Evolutionary conservation across 2,329 filamentous ascomycete genomes (phyloP), one percentile per base, ranked within the genome.

Genomic region (Claviceps sorghi): DNA sequence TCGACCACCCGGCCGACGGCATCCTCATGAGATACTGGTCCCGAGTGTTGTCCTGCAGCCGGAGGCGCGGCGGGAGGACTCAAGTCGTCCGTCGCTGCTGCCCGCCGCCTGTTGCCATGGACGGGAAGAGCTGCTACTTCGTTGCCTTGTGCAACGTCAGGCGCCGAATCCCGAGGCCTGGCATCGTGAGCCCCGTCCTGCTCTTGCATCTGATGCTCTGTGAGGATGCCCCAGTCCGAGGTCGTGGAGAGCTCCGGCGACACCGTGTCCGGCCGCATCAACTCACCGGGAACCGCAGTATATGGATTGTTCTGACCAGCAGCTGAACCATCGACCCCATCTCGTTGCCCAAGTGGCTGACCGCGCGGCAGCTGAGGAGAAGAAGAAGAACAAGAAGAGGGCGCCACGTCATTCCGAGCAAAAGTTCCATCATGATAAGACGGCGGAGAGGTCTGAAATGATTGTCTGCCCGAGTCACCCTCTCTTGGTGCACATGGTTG

Each of bases 171-270:
- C 10, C 32, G 22, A 9, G 21, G 9, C 29, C 21, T 29, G 30
- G 26, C 13, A 8, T 44, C 19, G 19, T 19, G 15, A 2, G 19
- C 38, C 19, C 50, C 19, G 15, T 13, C 17, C 15, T 48, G 42
- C 4, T 17, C 26, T 21, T 15, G 46, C 22, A 10, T 13, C n/a
- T 43, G 9, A 34, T 50, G 36, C n/a, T 41, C 43, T 2, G 40
- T 40, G 19, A 38, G 4, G 19, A 29, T 15, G 48, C 49, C 36
- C 36, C 29, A 41, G 30, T 52, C 56, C 3, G 56, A 57, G 3
- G 47, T 22, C 0, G 45, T 41, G 21, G 53, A 57, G 26, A 49
- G 22, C 8, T 55, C 53, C 2, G 56, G 56, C 15, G 55, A 58
- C n/a, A 56, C 52, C 7, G 51, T 53, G 8, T 46, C 43, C 4